Conservation (phyloP, 2,329 filamentous ascomycete genomes). For the Xylaria sp. region DNA sequence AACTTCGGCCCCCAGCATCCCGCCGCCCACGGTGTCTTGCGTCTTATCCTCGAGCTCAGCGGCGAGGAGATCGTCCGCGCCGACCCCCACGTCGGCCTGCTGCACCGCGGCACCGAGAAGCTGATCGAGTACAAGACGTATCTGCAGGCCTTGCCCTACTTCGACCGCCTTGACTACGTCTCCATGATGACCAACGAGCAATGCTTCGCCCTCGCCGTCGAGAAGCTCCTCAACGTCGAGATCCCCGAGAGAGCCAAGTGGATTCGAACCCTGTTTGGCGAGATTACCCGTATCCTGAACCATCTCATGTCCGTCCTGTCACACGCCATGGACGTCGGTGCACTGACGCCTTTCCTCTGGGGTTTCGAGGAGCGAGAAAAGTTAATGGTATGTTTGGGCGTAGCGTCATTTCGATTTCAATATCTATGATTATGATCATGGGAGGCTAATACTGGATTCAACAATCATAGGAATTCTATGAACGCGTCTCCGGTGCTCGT, state of each 20-base stretch:
- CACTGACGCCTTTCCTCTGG: constrained; percentile 98
- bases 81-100: constrained; percentile 94
- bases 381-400: constrained; percentile 80
- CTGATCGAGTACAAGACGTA: constrained; percentile 99
- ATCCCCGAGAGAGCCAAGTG: constrained; percentile 96
- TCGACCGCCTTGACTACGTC: constrained; percentile 98
- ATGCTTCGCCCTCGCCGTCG: constrained; percentile 92
- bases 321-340: constrained; percentile 99
- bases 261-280: constrained; percentile 94
- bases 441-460: constrained; percentile 12
- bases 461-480: constrained; percentile 88
- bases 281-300: constrained; percentile 94
- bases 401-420: neutral
- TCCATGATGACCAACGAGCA: constrained; percentile 99
- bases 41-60: constrained; percentile 95
- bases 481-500: constrained; percentile 97
- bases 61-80: constrained; percentile 97
- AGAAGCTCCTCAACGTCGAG: constrained; percentile 97
- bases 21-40: constrained; percentile 96
- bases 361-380: constrained; percentile 99
- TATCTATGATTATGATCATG: too few species aligned
- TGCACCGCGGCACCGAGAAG: constrained; percentile 98
- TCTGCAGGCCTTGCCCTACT: constrained; percentile 96
- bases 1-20: constrained; percentile 99
- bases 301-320: constrained; percentile 98